Base-by-base conservation (phyloP, 768 basidiomycete species). In the Rhizopogon vesiculosus region DNA sequence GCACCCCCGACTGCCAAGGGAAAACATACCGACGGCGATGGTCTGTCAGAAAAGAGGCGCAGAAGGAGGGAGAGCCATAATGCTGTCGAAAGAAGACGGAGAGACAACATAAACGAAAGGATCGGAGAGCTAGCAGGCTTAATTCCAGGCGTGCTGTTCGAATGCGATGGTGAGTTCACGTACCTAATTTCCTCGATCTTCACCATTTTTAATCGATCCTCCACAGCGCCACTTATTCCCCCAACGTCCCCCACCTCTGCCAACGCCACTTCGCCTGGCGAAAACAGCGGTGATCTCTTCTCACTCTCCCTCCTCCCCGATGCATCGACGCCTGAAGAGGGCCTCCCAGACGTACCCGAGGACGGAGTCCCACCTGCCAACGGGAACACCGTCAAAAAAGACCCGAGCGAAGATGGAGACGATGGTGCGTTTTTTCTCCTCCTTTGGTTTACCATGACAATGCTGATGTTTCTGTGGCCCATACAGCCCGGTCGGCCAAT, bases 41-140 rank as follows among this genome's bases (percentile, higher is more conserved):
- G 56, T 13, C 80, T 84, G 60, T 79, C 82, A 59, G 93, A 96
- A 72, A 95, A 95, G 68, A 74, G 93, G 2, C 74, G 91, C 2
- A 74, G 91, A 38, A 73, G 93, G 48, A 72, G 93, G 56, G 93
- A 95, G 71, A 87, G 84, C 7, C 93, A 97, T 67, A 97, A 97
- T 62, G 92, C 92, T 2, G 93, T 97, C 60, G 93, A 97, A 74
- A 76, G 93, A 16, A 72, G 93, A 28, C 65, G 93, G 57, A 70
- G 93, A 46, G 93, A 97, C 66, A 95, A 94, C 68, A 97, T 97
- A 69, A 97, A 97, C 71, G 93, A 97, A 73, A 91, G 93, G 71
- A 97, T 97, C 62, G 81, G 82, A 40, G 93, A 97, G 68, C 81
- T 97, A 1, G 89, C 93, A 18, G 87, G 87, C 19, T 77, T 97